Percentiles rank a stretch among this genome's conserved stretches.
These are phyloP conservation scores for Podospora pseudocomata DNA, from an alignment of 495 filamentous ascomycete genomes.

Conservation along the genomic window DNA sequence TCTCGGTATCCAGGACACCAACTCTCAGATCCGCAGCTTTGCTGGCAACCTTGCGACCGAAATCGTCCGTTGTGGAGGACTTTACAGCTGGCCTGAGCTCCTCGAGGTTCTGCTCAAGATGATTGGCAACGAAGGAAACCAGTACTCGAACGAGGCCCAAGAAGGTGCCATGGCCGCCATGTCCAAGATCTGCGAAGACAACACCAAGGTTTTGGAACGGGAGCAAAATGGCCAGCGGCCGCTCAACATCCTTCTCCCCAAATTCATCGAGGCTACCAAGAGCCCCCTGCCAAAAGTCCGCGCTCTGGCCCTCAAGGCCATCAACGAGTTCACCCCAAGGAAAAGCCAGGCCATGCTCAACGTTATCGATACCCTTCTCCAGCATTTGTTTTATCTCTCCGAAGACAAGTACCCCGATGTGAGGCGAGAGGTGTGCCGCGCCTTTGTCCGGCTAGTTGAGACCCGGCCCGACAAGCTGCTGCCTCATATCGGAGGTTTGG, in stretches of 20 bases:
- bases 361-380: conserved; percentile 73
- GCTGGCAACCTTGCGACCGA: conserved; percentile 96
- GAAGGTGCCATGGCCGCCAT: conserved; percentile 93
- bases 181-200: conserved; percentile 95
- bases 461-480: conserved; percentile 83
- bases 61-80: conserved; percentile 75
- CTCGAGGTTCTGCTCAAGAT: conserved; percentile 73
- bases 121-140: conserved; percentile 67
- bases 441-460: conserved; percentile 89
- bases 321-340: conserved; percentile 87
- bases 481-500: conserved; percentile 82
- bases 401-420: conserved; percentile 73
- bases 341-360: conserved; percentile 71
- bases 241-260: conserved; percentile 83
- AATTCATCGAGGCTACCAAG: conserved; percentile 80
- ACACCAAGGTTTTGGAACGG: conserved; percentile 77
- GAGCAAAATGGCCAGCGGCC: conserved; percentile 84
- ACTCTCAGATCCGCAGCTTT: conserved; percentile 77
- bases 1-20: conserved; percentile 73
- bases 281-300: conserved; percentile 71
- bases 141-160: conserved; percentile 64
- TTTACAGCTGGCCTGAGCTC: conserved; percentile 88
- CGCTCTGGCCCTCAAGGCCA: conserved; percentile 69
- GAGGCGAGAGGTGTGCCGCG: conserved; percentile 84
- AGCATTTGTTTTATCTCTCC: conserved; percentile 75